A percentile compares a stretch with the other conserved stretches of the same genome.
Conservation (phyloP, 331 rosid genomes). For the Erythrophleum ivorense region DNA sequence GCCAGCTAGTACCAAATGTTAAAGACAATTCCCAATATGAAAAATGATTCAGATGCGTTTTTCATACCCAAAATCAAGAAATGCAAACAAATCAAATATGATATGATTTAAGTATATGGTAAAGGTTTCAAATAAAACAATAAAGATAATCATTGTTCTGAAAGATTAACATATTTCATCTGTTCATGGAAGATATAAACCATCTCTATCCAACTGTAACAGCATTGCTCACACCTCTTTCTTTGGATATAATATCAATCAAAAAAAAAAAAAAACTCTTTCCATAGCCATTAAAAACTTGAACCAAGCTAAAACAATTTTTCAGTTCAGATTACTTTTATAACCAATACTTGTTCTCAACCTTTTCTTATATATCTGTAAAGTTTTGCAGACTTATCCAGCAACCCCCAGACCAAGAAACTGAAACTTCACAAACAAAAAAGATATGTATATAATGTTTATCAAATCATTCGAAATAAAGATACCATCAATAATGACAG, state of each 20-base stretch:
- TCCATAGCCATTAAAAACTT: neutral
- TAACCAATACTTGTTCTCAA: neutral
- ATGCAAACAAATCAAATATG: neutral
- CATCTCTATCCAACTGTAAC: neutral
- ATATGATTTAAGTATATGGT: neutral
- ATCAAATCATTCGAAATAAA: constrained; percentile 9
- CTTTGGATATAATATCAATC: neutral
- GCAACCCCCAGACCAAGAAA: neutral
- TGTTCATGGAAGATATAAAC: neutral
- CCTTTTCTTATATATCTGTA: neutral
- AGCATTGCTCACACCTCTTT: neutral
- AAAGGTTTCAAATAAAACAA: constrained; percentile 1
- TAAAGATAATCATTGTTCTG: neutral
- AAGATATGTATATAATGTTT: neutral
- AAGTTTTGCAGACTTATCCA: constrained; percentile 1
- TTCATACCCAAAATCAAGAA: neutral
- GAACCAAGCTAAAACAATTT: constrained; percentile 1
- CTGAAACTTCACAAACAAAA: neutral
- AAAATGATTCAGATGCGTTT: neutral
- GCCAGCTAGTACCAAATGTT: constrained; percentile 7
- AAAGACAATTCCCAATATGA: neutral
- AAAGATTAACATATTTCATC: neutral
- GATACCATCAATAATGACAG: neutral
- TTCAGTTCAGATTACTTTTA: neutral
- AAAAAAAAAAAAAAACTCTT: neutral